Evolutionary conservation across 768 basidiomycete genomes (phyloP).

Genomic region (Rhodotorula diobovata): DNA sequence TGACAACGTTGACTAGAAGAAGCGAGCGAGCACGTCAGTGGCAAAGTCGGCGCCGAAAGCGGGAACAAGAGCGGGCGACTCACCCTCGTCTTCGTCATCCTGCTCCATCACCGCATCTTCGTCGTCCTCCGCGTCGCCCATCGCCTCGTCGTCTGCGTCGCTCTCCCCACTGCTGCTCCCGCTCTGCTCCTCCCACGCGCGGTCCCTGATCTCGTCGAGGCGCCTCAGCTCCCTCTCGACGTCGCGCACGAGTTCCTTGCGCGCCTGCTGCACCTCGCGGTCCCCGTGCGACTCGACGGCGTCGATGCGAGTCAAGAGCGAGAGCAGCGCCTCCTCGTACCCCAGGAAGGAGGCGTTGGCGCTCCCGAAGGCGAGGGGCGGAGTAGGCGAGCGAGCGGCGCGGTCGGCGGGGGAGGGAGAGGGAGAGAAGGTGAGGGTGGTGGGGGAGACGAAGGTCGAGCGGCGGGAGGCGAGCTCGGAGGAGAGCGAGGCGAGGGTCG

Average conservation of each 20-base stretch:
- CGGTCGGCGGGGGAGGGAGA: background rate
- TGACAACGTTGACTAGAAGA: background rate
- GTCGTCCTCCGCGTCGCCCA: background rate
- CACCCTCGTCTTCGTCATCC: background rate
- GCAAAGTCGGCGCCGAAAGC: too few species aligned
- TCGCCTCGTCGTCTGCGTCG: background rate
- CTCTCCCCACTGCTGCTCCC: background rate
- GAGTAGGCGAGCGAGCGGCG: slow-evolving; percentile 32
- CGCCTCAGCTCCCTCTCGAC: slow-evolving; percentile 23
- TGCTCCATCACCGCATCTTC: background rate
- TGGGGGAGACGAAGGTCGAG: slow-evolving; percentile 47
- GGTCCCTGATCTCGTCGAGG: slow-evolving; percentile 21
- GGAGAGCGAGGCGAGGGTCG: slow-evolving; percentile 50
- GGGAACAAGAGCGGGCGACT: background rate
- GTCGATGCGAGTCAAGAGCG: slow-evolving; percentile 24
- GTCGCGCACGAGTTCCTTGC: slow-evolving; percentile 29
- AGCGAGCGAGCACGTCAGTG: background rate
- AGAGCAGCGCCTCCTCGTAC: slow-evolving; percentile 33
- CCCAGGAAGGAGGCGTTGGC: slow-evolving; percentile 38
- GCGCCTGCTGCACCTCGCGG: slow-evolving; percentile 4
- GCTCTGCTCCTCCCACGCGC: slow-evolving; percentile 25
- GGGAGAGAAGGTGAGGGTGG: slow-evolving; percentile 42
- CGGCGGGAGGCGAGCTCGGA: slow-evolving; percentile 53
- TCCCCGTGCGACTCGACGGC: slow-evolving; percentile 20
- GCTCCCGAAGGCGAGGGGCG: slow-evolving; percentile 57